These are phyloP conservation scores for Claviceps paspali DNA, from an alignment of 2,329 filamentous ascomycete species.

Conservation along the genomic window DNA sequence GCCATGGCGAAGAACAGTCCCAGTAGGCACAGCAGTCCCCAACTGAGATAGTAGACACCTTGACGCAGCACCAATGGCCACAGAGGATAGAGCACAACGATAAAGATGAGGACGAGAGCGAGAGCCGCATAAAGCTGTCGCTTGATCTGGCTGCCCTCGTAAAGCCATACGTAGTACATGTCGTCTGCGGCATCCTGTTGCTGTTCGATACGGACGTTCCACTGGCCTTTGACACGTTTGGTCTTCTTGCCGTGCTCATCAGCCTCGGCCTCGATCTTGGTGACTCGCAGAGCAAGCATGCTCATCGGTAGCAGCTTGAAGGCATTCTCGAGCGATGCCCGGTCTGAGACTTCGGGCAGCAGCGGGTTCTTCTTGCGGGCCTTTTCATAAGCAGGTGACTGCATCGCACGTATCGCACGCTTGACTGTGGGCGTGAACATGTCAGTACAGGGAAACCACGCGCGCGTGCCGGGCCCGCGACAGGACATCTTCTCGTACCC, in stretches of 20 bases:
- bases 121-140: slow-evolving; percentile 81
- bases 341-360: slow-evolving; percentile 76
- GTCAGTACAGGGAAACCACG: background rate
- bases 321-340: slow-evolving; percentile 74
- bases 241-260: slow-evolving; percentile 50
- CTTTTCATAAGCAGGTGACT: slow-evolving; percentile 82
- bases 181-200: slow-evolving; percentile 82
- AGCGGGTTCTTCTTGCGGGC: slow-evolving; percentile 78
- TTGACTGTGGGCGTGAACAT: slow-evolving; percentile 53
- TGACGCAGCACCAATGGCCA: slow-evolving; percentile 86
- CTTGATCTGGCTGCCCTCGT: slow-evolving; percentile 86
- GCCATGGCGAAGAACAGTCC: slow-evolving; percentile 96
- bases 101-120: slow-evolving; percentile 70
- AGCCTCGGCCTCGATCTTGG: slow-evolving; percentile 55
- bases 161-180: slow-evolving; percentile 94
- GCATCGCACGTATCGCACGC: slow-evolving; percentile 77
- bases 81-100: slow-evolving; percentile 84
- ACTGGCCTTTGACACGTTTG: slow-evolving; percentile 88
- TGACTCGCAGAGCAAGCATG: slow-evolving; percentile 80
- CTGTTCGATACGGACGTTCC: slow-evolving; percentile 90
- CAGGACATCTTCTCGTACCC: slow-evolving; percentile 34
- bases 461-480: no score
- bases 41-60: slow-evolving; percentile 94
- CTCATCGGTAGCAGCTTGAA: slow-evolving; percentile 94
- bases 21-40: slow-evolving; percentile 79